Conservation (phyloP, 2,329 filamentous ascomycete genomes). For the Colletotrichum australisinense region DNA sequence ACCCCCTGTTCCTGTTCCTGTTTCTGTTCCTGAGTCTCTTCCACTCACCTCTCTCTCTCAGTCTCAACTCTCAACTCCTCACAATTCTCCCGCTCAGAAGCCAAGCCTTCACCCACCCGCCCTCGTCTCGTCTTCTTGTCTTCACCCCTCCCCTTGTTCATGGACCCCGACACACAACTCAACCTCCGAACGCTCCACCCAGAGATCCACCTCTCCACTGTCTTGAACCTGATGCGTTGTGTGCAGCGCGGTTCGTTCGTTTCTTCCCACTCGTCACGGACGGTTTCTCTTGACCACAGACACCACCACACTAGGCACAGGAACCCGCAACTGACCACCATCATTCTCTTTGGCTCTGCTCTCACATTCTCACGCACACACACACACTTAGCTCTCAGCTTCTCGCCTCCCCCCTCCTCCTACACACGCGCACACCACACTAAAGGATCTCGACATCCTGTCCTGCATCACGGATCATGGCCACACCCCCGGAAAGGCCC, state of each 20-base stretch:
- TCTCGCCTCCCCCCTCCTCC: background rate
- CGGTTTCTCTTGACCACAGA: conserved; percentile 12
- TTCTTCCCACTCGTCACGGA: conserved; percentile 21
- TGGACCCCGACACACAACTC: conserved; percentile 26
- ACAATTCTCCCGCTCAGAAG: background rate
- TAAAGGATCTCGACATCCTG: background rate
- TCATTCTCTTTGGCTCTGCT: background rate
- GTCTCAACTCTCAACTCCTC: background rate
- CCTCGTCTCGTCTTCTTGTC: background rate
- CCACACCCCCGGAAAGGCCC: conserved; percentile 1
- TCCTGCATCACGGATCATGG: conserved; percentile 20
- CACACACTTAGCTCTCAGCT: conserved; percentile 3
- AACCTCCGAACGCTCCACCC: conserved; percentile 22
- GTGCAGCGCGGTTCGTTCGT: conserved; percentile 23
- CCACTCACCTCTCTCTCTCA: background rate
- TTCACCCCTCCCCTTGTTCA: background rate
- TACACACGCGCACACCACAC: background rate
- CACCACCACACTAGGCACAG: conserved; percentile 15
- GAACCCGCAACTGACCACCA: conserved; percentile 4
- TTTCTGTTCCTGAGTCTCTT: conserved; percentile 2
- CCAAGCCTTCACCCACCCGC: background rate
- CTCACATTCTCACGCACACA: background rate
- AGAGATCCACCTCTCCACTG: conserved; percentile 15
- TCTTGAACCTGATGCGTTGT: conserved; percentile 19
- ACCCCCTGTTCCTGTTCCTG: background rate